Percentiles rank a stretch among this genome's conserved stretches.
Conservation (phyloP, 306 rosid species). For the Quercus bicolor region DNA sequence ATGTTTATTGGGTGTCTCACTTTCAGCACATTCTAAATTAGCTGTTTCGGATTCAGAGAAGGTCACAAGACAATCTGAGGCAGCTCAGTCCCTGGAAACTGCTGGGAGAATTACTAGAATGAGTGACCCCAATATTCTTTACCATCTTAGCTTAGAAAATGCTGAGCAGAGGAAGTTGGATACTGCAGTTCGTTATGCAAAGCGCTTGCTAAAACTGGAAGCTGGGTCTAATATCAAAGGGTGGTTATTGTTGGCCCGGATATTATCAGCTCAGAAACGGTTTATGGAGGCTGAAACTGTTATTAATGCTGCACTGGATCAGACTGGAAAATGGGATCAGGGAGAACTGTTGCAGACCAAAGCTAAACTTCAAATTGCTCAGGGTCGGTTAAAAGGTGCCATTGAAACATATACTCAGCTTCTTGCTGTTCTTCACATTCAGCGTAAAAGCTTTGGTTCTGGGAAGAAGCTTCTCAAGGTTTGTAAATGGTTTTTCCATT, state of each 20-base stretch:
- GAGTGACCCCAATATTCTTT: conserved; percentile 55
- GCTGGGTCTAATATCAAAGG: conserved; percentile 61
- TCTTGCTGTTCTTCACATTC: conserved; percentile 81
- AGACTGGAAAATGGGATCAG: conserved; percentile 92
- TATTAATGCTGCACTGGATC: conserved; percentile 75
- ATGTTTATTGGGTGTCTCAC: conserved; percentile 76
- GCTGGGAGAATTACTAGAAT: conserved; percentile 57
- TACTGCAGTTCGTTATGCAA: conserved; percentile 59
- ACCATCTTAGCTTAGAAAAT: conserved; percentile 62
- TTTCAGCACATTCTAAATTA: conserved; percentile 59
- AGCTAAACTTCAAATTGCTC: conserved; percentile 78
- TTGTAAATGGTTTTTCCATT: conserved; percentile 9
- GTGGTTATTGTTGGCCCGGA: conserved; percentile 73
- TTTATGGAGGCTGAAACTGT: conserved; percentile 70
- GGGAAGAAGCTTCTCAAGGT: conserved; percentile 59
- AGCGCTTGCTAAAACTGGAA: conserved; percentile 55
- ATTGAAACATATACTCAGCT: conserved; percentile 60
- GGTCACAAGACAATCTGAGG: conserved; percentile 59
- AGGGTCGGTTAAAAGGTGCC: conserved; percentile 66
- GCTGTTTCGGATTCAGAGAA: conserved; percentile 61
- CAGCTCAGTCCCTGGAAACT: conserved; percentile 58
- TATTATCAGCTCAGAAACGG: conserved; percentile 75
- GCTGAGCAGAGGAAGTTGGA: conserved; percentile 85
- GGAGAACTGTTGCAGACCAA: conserved; percentile 73
- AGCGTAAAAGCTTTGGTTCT: conserved; percentile 58